A percentile compares a stretch with the other conserved stretches of the same genome.
These are phyloP conservation scores for Psilocybe cyanescens DNA, from an alignment of 768 basidiomycete species.

Conservation along the genomic window DNA sequence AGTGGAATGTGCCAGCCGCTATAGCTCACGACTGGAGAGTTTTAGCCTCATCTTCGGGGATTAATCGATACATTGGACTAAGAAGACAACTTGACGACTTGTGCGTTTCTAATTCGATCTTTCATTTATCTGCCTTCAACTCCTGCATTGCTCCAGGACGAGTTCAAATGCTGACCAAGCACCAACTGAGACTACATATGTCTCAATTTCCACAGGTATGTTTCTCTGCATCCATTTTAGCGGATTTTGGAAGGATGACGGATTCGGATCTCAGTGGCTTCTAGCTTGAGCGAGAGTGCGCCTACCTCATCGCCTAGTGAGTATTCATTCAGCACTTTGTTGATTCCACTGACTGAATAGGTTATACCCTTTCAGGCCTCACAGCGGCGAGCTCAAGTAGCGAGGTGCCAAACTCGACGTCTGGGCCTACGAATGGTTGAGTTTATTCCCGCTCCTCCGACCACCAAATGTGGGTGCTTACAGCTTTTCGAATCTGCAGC, in stretches of 20 bases:
- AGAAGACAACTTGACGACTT: background rate
- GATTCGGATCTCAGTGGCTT: slow-evolving; percentile 11
- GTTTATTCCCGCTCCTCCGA: slow-evolving; percentile 3
- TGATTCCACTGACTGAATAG: slow-evolving; percentile 2
- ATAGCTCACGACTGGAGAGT: background rate
- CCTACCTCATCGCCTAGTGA: slow-evolving; percentile 14
- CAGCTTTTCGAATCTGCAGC: slow-evolving; percentile 2
- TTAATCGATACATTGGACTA: background rate
- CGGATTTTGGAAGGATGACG: slow-evolving; percentile 12
- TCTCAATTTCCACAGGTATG: slow-evolving; percentile 20
- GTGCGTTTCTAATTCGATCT: background rate
- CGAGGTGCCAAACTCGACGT: background rate
- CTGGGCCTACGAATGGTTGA: slow-evolving; percentile 15
- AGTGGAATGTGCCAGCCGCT: background rate
- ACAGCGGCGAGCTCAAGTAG: slow-evolving; percentile 11
- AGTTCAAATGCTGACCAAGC: slow-evolving; percentile 4
- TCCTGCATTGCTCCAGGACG: background rate
- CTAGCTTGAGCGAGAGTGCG: slow-evolving; percentile 6
- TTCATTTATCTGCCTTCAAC: background rate
- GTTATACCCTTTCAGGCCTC: slow-evolving; percentile 9
- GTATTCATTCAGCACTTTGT: slow-evolving; percentile 1
- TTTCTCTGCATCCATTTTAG: slow-evolving; percentile 2
- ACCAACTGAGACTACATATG: slow-evolving; percentile 8
- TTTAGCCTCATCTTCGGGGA: slow-evolving; percentile 1
- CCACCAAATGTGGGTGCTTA: slow-evolving; percentile 5